A percentile compares a stretch with the other conserved stretches of the same genome.
phyloP scores from a whole-genome alignment of 2,329 filamentous ascomycete species.

The Neopestalotiopsis clavispora region DNA sequence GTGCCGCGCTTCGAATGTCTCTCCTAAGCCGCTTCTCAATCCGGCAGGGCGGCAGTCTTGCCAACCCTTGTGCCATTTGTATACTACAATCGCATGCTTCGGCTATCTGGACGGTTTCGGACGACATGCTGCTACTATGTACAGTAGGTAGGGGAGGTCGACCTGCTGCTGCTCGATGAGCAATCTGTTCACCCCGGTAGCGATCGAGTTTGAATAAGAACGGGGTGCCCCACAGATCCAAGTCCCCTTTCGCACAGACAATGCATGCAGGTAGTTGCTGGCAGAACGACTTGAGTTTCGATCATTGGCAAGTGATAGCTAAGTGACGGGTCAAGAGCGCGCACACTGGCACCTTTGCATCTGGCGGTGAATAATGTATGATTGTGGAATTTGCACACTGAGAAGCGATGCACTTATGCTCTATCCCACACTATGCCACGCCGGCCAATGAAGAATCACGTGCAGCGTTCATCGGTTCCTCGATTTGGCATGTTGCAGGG shows the following conservation, averaged over 20 bases:
- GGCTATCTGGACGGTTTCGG: background rate
- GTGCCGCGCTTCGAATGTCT: background rate
- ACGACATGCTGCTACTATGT: too few relatives aligned
- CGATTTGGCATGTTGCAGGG: conserved; percentile 7
- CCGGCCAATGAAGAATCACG: conserved; percentile 1
- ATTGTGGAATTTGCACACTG: background rate
- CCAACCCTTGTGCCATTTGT: background rate
- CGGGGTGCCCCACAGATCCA: background rate
- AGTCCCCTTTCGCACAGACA: conserved; percentile 6
- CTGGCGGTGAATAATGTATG: background rate
- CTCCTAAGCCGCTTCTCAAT: background rate
- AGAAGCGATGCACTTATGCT: conserved; percentile 6
- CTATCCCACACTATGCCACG: background rate
- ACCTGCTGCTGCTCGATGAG: background rate
- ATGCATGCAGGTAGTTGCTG: conserved; percentile 7
- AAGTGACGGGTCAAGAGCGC: background rate
- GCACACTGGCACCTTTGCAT: background rate
- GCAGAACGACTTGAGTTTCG: background rate
- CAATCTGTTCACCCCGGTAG: background rate
- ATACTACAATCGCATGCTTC: background rate
- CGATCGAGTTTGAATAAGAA: background rate
- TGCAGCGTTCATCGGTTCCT: background rate
- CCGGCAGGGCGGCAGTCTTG: conserved; percentile 2
- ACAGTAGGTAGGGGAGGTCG: background rate
- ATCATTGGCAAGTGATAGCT: background rate